phyloP scores from a whole-genome alignment of 148 eudicot genomes.

The Amaranthus palmeri region DNA sequence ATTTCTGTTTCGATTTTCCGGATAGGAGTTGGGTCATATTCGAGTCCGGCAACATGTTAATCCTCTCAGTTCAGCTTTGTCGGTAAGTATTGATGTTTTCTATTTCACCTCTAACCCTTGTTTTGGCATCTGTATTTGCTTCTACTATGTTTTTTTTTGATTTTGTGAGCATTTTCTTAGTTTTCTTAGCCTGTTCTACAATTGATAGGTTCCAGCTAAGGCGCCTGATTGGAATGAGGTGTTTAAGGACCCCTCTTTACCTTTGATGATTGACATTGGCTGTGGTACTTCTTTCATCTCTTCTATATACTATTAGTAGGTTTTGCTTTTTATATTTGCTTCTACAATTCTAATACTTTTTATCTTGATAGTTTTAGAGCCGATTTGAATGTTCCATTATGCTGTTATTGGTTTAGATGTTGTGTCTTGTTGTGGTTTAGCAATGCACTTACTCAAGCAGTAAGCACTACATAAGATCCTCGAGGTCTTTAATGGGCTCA shows the following conservation, averaged over 20 bases:
- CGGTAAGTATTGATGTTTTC: constrained; percentile 37
- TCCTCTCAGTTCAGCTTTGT: constrained; percentile 56
- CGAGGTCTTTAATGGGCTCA: too few relatives aligned
- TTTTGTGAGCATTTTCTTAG: neutral
- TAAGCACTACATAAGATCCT: too few relatives aligned
- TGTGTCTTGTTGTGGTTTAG: too few relatives aligned
- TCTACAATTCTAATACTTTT: too few relatives aligned
- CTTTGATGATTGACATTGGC: constrained; percentile 87
- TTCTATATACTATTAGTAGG: neutral
- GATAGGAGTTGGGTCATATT: constrained; percentile 71
- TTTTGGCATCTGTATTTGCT: neutral
- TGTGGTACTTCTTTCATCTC: constrained; percentile 46
- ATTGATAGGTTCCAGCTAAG: constrained; percentile 64
- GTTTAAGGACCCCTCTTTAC: constrained; percentile 55
- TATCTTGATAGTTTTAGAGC: too few relatives aligned
- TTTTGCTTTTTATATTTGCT: too few relatives aligned
- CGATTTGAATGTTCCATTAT: too few relatives aligned
- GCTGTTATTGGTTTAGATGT: too few relatives aligned
- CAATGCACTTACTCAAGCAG: too few relatives aligned
- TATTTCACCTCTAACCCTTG: neutral
- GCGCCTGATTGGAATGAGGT: constrained; percentile 81
- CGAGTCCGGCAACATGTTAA: constrained; percentile 93
- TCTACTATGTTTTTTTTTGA: neutral
- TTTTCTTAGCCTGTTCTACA: neutral
- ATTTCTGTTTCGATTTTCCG: constrained; percentile 11